Percentiles rank a stretch among this genome's conserved stretches.
phyloP scores from a whole-genome alignment of 2,329 filamentous ascomycete genomes.

The Aspergillus fructus region DNA sequence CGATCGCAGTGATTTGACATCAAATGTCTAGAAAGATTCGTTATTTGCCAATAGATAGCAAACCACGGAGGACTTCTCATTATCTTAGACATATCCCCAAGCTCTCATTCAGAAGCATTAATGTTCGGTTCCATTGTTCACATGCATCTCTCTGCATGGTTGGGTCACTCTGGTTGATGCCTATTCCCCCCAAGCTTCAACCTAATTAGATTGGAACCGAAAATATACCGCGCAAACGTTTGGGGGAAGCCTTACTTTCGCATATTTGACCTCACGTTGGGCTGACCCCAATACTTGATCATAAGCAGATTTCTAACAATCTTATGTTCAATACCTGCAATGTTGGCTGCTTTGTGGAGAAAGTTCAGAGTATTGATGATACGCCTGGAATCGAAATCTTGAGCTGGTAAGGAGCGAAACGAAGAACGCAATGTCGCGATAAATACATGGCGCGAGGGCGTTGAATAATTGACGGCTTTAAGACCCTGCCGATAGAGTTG shows the following conservation, averaged over 20 bases:
- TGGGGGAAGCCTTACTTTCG: slow-evolving; percentile 29
- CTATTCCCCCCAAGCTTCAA: slow-evolving; percentile 29
- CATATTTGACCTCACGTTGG: slow-evolving; percentile 29
- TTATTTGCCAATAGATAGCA: not conserved
- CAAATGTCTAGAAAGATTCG: not conserved
- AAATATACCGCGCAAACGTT: not conserved
- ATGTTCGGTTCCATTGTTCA: slow-evolving; percentile 45
- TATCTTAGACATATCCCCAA: slow-evolving; percentile 44
- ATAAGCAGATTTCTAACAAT: slow-evolving; percentile 48
- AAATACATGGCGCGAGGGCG: slow-evolving; percentile 56
- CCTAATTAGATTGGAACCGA: slow-evolving; percentile 20
- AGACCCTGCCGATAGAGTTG: slow-evolving; percentile 55
- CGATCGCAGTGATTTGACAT: not conserved
- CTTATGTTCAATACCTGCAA: slow-evolving; percentile 46
- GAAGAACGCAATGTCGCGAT: slow-evolving; percentile 44
- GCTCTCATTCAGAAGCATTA: slow-evolving; percentile 50
- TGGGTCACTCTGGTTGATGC: slow-evolving; percentile 25
- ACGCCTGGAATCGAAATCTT: slow-evolving; percentile 39
- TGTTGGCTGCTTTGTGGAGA: slow-evolving; percentile 40
- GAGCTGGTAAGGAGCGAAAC: slow-evolving; percentile 38
- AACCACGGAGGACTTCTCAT: not conserved
- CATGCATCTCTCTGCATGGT: slow-evolving; percentile 35
- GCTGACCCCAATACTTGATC: slow-evolving; percentile 44
- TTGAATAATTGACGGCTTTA: slow-evolving; percentile 57
- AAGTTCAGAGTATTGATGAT: slow-evolving; percentile 49